A percentile compares a stretch with the other conserved stretches of the same genome.
Conservation (phyloP, 495 filamentous ascomycete genomes). For the Glonium stellatum region DNA sequence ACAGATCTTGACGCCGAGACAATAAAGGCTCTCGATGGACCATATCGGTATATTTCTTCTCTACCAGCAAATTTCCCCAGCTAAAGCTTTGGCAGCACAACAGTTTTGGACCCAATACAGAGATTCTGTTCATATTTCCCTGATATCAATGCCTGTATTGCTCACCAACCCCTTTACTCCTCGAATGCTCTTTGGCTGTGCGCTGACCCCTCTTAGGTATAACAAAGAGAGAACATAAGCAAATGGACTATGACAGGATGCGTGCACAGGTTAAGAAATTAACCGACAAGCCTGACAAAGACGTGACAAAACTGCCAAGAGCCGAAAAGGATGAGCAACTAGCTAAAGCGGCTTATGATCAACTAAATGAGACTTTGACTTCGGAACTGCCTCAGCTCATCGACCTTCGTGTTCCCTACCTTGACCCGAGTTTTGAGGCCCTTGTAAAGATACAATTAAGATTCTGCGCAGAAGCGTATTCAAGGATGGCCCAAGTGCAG, state of each 20-base stretch:
- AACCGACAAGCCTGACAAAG: conserved; percentile 97
- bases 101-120: conserved; percentile 89
- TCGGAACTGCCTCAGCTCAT: conserved; percentile 94
- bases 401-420: conserved; percentile 90
- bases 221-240: conserved; percentile 96
- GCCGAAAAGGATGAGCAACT: conserved; percentile 92
- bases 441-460: conserved; percentile 96
- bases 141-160: conserved; percentile 92
- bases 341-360: conserved; percentile 87
- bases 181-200: not conserved
- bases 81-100: conserved; percentile 50
- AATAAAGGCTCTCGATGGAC: conserved; percentile 96
- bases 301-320: conserved; percentile 85
- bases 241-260: conserved; percentile 94
- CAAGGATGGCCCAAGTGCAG: conserved; percentile 96
- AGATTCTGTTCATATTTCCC: conserved; percentile 98
- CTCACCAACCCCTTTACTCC: too few species aligned
- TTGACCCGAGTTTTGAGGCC: conserved; percentile 94
- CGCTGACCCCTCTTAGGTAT: conserved; percentile 52
- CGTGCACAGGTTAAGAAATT: conserved; percentile 94
- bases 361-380: conserved; percentile 90
- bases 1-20: conserved; percentile 96
- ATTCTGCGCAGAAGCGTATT: conserved; percentile 96
- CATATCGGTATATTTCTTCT: conserved; percentile 59
- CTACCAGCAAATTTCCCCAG: not conserved